Base-by-base conservation (phyloP, 352 stramenopile genomes). In the Phytopythium litorale region DNA sequence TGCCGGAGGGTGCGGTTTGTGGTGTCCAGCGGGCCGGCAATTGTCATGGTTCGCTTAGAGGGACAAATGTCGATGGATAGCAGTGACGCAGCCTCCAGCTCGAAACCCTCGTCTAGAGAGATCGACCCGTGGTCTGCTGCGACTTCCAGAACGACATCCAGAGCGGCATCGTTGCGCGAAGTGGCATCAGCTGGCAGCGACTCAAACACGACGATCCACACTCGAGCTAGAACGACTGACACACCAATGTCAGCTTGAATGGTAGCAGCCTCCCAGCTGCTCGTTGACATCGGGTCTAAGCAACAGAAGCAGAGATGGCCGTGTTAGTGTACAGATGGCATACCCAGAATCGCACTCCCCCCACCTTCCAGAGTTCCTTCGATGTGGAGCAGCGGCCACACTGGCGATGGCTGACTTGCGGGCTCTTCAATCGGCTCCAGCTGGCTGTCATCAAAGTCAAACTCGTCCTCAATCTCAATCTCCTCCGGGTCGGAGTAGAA, bases 291-390 rank as follows among this genome's bases (percentile, higher is more conserved):
- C 9, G 66, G 70, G 7, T 61, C 64, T 70, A 6, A 11, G 0
- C 43, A 33, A 32, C 4, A n/a, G 7, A 23, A 3, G 12, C 11
- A 49, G 11, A 49, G 32, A 46, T 12, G 8, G 21, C 11, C n/a
- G 1, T 1, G 30, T 56, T 56, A 37, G n/a, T 13, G 6, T 18
- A 28, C 12, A 18, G 18, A 5, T 13, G 40, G 4, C 25, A 11
- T 8, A 19, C 23, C 15, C 48, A 38, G n/a, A 4, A 18, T 12
- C 2, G 7, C 0, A 11, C 7, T 33, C 33, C 19, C 8, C 35
- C 28, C 65, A 59, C 66, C 70, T 74, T 77, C 70, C 15, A 70
- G 51, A 1, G 64, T 70, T 33, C 64, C 50, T n/a, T 53, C 54
- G 23, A 71, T 63, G 35, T 53, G 60, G 32, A 64, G 32, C 23